These are phyloP conservation scores for Volutella citrinella DNA, from an alignment of 2,329 filamentous ascomycete genomes.

Conservation along the genomic window DNA sequence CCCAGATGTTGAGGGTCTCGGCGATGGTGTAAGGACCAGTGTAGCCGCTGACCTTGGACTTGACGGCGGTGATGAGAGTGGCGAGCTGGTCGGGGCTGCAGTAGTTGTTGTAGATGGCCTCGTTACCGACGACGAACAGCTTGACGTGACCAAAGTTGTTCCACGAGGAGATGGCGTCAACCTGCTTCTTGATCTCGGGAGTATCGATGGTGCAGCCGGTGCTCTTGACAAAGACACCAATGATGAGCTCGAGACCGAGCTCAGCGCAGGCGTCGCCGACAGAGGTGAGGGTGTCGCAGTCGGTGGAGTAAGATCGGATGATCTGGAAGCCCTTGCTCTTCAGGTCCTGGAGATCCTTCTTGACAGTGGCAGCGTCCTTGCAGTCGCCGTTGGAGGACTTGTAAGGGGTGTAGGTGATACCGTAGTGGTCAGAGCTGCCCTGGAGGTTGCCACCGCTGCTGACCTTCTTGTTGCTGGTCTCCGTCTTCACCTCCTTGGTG, in stretches of 20 bases:
- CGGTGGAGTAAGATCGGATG: slow-evolving; percentile 85
- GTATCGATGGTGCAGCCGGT: slow-evolving; percentile 56
- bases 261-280: slow-evolving; percentile 67
- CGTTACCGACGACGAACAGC: slow-evolving; percentile 86
- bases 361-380: slow-evolving; percentile 60
- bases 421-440: slow-evolving; percentile 57
- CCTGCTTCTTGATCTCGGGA: slow-evolving; percentile 67
- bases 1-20: slow-evolving; percentile 78
- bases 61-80: slow-evolving; percentile 66
- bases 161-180: slow-evolving; percentile 70
- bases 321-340: slow-evolving; percentile 64
- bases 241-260: slow-evolving; percentile 73
- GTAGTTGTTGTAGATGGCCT: slow-evolving; percentile 76
- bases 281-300: slow-evolving; percentile 78
- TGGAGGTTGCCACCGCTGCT: slow-evolving; percentile 29
- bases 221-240: slow-evolving; percentile 81
- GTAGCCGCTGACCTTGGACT: slow-evolving; percentile 70
- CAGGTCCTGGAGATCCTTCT: slow-evolving; percentile 59
- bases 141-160: slow-evolving; percentile 71
- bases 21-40: slow-evolving; percentile 75
- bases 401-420: slow-evolving; percentile 81
- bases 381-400: slow-evolving; percentile 53
- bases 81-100: slow-evolving; percentile 63
- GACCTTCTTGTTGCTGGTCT: slow-evolving; percentile 20
- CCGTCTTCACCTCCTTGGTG: slow-evolving; percentile 18